phyloP scores from a whole-genome alignment of 1,284 basidiomycete species.

The Melampsora larici-populina region DNA sequence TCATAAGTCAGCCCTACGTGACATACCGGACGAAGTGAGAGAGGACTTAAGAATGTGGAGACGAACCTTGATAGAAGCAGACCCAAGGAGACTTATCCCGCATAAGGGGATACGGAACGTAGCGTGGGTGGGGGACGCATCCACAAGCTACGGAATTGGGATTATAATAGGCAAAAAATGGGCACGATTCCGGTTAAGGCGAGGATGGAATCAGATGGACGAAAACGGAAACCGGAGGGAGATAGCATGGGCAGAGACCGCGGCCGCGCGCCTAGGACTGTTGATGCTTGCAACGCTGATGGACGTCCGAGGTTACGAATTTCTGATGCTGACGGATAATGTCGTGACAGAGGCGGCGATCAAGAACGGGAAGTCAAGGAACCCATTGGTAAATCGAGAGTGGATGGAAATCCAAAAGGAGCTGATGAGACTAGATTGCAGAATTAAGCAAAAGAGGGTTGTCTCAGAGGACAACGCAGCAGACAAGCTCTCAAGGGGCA shows the following conservation, averaged over 20 bases:
- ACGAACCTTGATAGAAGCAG: not conserved
- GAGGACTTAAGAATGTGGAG: not conserved
- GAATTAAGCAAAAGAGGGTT: no score
- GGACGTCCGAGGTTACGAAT: not conserved
- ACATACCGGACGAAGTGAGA: not conserved
- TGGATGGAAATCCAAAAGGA: no score
- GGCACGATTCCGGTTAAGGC: not conserved
- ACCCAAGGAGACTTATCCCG: not conserved
- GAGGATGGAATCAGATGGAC: not conserved
- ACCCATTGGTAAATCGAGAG: no score
- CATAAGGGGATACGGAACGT: not conserved
- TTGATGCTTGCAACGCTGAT: not conserved
- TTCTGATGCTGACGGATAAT: no score
- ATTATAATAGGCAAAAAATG: not conserved
- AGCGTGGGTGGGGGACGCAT: constrained; percentile 5
- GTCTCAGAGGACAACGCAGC: no score
- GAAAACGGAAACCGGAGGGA: no score
- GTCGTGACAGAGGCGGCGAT: no score
- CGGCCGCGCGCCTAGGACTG: not conserved
- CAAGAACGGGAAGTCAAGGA: no score
- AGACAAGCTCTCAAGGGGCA: no score
- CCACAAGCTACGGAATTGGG: not conserved
- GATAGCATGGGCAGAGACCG: constrained; percentile 9
- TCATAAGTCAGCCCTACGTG: not conserved
- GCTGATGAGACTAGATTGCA: no score